These are phyloP conservation scores for Penicillium lividum DNA, from an alignment of 495 filamentous ascomycete genomes.

Conservation along the genomic window DNA sequence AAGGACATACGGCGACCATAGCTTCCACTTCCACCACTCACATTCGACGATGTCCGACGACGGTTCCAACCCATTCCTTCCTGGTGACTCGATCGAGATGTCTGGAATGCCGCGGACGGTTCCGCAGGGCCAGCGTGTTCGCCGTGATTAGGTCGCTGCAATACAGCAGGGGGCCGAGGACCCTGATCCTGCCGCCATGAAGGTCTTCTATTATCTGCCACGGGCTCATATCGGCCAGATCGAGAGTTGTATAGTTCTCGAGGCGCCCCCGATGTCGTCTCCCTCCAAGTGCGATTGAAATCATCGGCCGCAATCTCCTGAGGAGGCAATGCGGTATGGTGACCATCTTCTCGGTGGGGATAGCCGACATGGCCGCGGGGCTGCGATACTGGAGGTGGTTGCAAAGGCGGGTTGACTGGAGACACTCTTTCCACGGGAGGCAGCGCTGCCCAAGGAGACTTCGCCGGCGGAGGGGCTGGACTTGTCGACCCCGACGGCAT, in stretches of 20 bases:
- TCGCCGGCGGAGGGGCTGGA: slow-evolving; percentile 70
- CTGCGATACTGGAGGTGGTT: slow-evolving; percentile 24
- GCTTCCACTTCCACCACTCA: slow-evolving; percentile 85
- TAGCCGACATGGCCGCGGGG: slow-evolving; percentile 34
- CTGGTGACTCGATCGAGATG: slow-evolving; percentile 65
- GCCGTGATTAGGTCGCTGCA: slow-evolving; percentile 67
- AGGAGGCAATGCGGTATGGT: slow-evolving; percentile 44
- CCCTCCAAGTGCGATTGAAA: slow-evolving; percentile 85
- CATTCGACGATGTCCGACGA: slow-evolving; percentile 88
- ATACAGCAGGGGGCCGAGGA: slow-evolving; percentile 71
- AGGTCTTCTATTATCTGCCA: slow-evolving; percentile 68
- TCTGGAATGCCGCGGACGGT: slow-evolving; percentile 89
- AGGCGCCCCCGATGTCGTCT: slow-evolving; percentile 60
- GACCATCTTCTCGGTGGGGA: slow-evolving; percentile 32
- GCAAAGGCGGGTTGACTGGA: slow-evolving; percentile 57
- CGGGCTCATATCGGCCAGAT: slow-evolving; percentile 92
- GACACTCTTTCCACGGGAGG: slow-evolving; percentile 82
- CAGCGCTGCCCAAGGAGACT: slow-evolving; percentile 87
- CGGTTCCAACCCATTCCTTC: slow-evolving; percentile 70
- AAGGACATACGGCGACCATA: slow-evolving; percentile 61
- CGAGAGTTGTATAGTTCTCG: slow-evolving; percentile 91
- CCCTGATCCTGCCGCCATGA: slow-evolving; percentile 66
- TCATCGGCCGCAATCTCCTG: slow-evolving; percentile 94
- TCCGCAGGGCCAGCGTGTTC: slow-evolving; percentile 76
- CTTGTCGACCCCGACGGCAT: slow-evolving; percentile 78